Evolutionary conservation across 306 rosid species (phyloP).

Genomic region (Ochetophila trinervis): DNA sequence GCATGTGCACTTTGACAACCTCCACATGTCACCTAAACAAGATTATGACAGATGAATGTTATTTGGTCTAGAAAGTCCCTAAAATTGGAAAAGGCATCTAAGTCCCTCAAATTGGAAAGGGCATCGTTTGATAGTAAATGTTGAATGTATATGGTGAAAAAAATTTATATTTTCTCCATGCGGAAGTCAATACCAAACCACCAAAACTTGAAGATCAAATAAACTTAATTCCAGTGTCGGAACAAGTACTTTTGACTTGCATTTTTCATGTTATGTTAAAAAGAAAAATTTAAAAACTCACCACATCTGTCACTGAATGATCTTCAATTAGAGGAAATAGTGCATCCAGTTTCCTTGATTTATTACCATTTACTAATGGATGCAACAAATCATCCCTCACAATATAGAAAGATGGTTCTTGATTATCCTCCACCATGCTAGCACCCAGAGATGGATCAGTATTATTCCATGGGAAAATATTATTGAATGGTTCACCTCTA

Average conservation of each 20-base stretch:
- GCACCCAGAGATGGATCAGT: slow-evolving; percentile 33
- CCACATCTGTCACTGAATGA: slow-evolving; percentile 74
- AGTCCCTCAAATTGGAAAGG: slow-evolving; percentile 12
- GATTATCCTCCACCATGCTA: slow-evolving; percentile 24
- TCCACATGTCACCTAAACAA: slow-evolving; percentile 89
- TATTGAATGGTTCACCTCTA: slow-evolving; percentile 21
- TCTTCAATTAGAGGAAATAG: slow-evolving; percentile 64
- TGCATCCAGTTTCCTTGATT: slow-evolving; percentile 82
- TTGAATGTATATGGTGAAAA: not conserved
- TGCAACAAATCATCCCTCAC: slow-evolving; percentile 95
- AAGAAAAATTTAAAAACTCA: slow-evolving; percentile 27
- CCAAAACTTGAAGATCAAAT: slow-evolving; percentile 4
- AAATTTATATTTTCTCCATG: not conserved
- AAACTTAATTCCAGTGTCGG: not conserved
- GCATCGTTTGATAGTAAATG: not conserved
- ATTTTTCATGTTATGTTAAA: not conserved
- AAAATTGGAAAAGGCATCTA: slow-evolving; percentile 10
- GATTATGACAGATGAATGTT: slow-evolving; percentile 20
- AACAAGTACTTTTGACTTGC: slow-evolving; percentile 2
- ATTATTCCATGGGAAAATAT: slow-evolving; percentile 29
- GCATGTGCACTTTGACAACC: slow-evolving; percentile 98
- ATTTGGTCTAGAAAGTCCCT: slow-evolving; percentile 30
- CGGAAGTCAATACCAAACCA: slow-evolving; percentile 14
- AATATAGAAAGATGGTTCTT: slow-evolving; percentile 40
- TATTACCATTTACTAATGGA: slow-evolving; percentile 83